Conservation (phyloP, 768 basidiomycete genomes). For the Mycena sanguinolenta region DNA sequence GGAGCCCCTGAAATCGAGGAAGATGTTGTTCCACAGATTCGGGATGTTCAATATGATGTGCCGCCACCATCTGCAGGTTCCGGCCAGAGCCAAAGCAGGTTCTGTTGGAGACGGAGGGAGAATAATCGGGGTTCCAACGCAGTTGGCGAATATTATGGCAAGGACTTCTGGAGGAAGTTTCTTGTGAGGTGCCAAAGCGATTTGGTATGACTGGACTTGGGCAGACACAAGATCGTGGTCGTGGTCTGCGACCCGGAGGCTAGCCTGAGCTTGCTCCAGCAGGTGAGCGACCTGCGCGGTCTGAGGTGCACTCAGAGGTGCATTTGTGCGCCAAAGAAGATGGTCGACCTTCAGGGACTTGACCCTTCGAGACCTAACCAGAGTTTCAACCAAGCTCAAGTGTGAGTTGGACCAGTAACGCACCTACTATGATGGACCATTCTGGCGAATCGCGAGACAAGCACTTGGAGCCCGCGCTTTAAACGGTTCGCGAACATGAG, state of each 20-base stretch:
- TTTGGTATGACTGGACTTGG: conserved; percentile 27
- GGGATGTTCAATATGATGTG: conserved; percentile 27
- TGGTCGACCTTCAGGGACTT: conserved; percentile 25
- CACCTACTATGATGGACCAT: conserved; percentile 30
- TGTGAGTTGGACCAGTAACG: neutral
- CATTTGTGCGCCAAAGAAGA: conserved; percentile 25
- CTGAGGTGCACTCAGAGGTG: conserved; percentile 24
- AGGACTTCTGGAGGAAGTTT: conserved; percentile 32
- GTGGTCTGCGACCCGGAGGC: conserved; percentile 11
- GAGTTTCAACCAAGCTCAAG: neutral
- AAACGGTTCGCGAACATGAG: conserved; percentile 26
- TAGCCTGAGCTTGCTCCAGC: conserved; percentile 20
- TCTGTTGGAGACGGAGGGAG: conserved; percentile 29
- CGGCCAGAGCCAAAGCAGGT: conserved; percentile 31
- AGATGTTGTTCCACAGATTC: conserved; percentile 35
- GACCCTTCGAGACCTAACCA: conserved; percentile 7
- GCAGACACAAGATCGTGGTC: conserved; percentile 16
- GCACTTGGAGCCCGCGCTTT: conserved; percentile 13
- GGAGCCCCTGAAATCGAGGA: conserved; percentile 33
- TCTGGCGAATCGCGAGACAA: conserved; percentile 8
- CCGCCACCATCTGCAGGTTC: conserved; percentile 34
- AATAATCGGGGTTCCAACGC: conserved; percentile 32
- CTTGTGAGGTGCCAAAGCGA: conserved; percentile 32
- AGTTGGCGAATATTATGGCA: conserved; percentile 29
- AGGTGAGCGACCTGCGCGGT: conserved; percentile 11